Conservation (phyloP, 2,329 filamentous ascomycete genomes). For the Monilinia fructicola region DNA sequence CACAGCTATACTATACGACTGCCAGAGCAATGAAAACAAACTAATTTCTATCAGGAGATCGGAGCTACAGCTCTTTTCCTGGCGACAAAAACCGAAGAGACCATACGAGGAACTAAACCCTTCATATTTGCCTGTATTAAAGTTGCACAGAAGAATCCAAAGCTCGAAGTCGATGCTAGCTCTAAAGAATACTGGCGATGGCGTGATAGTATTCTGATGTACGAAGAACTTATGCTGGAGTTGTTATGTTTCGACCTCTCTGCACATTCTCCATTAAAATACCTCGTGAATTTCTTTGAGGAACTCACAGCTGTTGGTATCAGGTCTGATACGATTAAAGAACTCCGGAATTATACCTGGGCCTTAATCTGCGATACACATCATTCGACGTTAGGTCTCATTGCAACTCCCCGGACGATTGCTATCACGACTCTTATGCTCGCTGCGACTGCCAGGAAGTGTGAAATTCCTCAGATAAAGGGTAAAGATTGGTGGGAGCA, state of each 20-base stretch:
- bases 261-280: slow-evolving; percentile 82
- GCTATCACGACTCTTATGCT: slow-evolving; percentile 86
- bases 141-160: slow-evolving; percentile 90
- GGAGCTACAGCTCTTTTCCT: slow-evolving; percentile 90
- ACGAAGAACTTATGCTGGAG: slow-evolving; percentile 91
- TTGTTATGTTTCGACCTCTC: slow-evolving; percentile 91
- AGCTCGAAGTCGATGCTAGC: slow-evolving; percentile 89
- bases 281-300: slow-evolving; percentile 77
- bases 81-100: slow-evolving; percentile 96
- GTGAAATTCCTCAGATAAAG: slow-evolving; percentile 69
- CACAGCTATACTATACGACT: neutral
- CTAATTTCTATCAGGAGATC: slow-evolving; percentile 57
- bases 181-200: slow-evolving; percentile 98
- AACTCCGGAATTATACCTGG: slow-evolving; percentile 83
- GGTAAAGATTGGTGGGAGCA: slow-evolving; percentile 86
- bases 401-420: slow-evolving; percentile 76
- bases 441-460: slow-evolving; percentile 70
- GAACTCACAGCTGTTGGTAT: slow-evolving; percentile 74
- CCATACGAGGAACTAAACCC: slow-evolving; percentile 92
- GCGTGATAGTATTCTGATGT: slow-evolving; percentile 88
- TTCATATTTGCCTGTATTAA: slow-evolving; percentile 91
- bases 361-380: slow-evolving; percentile 90
- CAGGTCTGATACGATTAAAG: slow-evolving; percentile 48
- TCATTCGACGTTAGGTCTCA: slow-evolving; percentile 78
- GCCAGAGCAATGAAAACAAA: slow-evolving; percentile 12